Base-by-base conservation (phyloP, 2,329 filamentous ascomycete species). In the Bretziella fagacearum region DNA sequence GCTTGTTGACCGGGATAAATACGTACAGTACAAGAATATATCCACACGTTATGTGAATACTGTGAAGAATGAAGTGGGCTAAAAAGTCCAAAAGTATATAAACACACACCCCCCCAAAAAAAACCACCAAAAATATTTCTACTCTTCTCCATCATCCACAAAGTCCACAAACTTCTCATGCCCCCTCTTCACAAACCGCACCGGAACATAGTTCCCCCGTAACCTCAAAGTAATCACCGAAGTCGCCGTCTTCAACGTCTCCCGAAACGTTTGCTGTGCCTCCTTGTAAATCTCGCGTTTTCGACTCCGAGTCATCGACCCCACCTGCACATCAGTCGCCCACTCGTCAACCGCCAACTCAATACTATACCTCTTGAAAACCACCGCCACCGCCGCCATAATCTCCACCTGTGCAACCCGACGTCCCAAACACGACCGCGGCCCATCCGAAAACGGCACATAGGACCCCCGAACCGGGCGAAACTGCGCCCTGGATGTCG, bases 201-300 rank as follows among this genome's bases (percentile, higher is more conserved):
- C 63, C 0, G 79, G 78, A 27, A 89, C 74, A 47, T 70, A 65
- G 4, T 65, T 64, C 18, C 61, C 65, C n/a, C 64, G 68, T 60
- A 89, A 65, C 63, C 84, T 82, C 54, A 89, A 64, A 51, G 83
- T 86, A 51, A 89, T 68, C 48, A 83, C 61, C n/a, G 71, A 72
- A 23, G 63, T 68, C 54, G 80, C 76, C 26, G 65, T 62, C 48
- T 60, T 61, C 42, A 85, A 57, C 46, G 71, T 66, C 44, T 63
- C 58, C 50, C 69, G 61, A 23, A 72, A 71, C 55, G 67, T 67
- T 20, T 64, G 60, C 55, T 74, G 70, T 29, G 81, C 81, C 59
- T 70, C 72, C 51, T 62, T 60, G 64, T 84, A 87, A 13, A 81
- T 54, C 44, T 59, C 62, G 33, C 63, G 63, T 58, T 67, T 69